Base-by-base conservation (phyloP, 805 yeast species). In the Tetrapisispora iriomotensis region DNA sequence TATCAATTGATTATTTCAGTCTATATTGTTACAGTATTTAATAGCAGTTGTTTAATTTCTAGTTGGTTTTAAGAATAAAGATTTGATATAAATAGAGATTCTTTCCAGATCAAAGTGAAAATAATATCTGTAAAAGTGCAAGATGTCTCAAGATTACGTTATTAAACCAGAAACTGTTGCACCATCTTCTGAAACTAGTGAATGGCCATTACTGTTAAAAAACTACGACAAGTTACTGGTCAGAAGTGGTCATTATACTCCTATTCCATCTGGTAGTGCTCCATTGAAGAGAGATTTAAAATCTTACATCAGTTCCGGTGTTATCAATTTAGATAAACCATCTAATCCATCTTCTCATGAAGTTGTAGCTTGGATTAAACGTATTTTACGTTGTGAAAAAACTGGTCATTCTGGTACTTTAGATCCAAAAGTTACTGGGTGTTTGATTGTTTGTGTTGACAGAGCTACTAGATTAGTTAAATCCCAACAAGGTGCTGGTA, bases 401-500 rank as follows among this genome's bases (percentile, higher is more conserved):
- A 92, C 98, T 44, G 98, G 98, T 69, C 98, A 92, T 67, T 85
- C 96, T 39, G 98, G 98, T 70, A 92, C 98, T 49, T 75, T 92
- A 64, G 98, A 92, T 72, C 98, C 98, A 49, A 85, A 85, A 66
- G 98, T 92, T 58, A 92, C 98, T 36, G 98, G 98, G 50, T 92
- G 98, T 73, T 74, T 92, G 63, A 92, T 92, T 64, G 98, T 92
- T 45, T 92, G 98, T 76, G 75, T 92, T 51, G 98, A 92, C 67
- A 79, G 96, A 64, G 98, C 98, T 43, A 92, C 98, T 41, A 80
- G 98, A 68, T 74, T 92, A 60, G 98, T 92, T 51, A 92, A 92
- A 67, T 85, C 96, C 40, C 98, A 92, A 71, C 98, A 92, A 68
- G 97, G 97, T 70, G 98, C 98, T 34, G 98, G 98, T 75, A 92